Conservation (phyloP, 2,329 filamentous ascomycete genomes). For the Arachnomyces sp. region DNA sequence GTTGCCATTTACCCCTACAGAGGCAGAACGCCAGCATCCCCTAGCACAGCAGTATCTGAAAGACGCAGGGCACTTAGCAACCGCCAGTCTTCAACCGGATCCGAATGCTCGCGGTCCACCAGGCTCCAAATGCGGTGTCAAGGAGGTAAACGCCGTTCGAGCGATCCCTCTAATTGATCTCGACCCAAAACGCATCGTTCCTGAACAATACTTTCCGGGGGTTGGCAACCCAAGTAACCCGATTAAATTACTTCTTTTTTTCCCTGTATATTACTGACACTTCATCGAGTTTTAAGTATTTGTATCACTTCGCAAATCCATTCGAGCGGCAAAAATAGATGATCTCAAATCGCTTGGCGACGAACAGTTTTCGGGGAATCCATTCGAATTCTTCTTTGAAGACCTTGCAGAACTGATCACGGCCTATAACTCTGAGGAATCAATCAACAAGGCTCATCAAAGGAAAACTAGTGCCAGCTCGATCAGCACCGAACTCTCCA, state of each 20-base stretch:
- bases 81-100: constrained; percentile 1
- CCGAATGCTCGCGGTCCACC: background rate
- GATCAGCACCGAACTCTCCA: too few species aligned
- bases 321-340: constrained; percentile 1
- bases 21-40: background rate
- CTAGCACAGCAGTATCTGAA: constrained; percentile 1
- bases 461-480: background rate
- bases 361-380: background rate
- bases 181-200: background rate
- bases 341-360: background rate
- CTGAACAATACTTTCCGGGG: background rate
- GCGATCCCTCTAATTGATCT: background rate
- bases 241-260: too few species aligned
- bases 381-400: background rate
- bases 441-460: background rate
- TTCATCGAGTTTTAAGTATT: background rate
- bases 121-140: background rate
- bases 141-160: constrained; percentile 1
- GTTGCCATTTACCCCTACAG: background rate
- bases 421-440: background rate
- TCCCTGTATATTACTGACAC: background rate
- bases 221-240: too few species aligned
- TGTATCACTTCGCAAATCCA: background rate
- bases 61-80: background rate
- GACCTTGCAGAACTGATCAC: background rate